phyloP scores from a whole-genome alignment of 2,329 filamentous ascomycete genomes.

The Huntiella moniliformis region DNA sequence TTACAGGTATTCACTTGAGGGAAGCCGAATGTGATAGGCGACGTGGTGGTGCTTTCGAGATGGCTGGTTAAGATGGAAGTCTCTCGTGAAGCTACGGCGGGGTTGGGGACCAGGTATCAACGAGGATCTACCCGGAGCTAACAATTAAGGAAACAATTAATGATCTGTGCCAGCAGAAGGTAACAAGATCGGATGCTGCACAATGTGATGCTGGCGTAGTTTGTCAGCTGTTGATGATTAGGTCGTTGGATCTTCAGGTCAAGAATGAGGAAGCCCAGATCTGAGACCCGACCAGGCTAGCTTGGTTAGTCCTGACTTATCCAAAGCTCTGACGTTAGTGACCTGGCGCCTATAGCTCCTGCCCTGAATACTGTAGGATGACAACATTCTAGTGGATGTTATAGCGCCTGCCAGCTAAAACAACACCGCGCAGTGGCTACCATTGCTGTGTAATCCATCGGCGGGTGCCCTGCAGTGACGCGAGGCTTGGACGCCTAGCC shows the following conservation, averaged over 20 bases:
- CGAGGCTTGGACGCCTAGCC: conserved; percentile 21
- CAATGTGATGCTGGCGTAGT: no score
- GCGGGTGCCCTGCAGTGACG: conserved; percentile 17
- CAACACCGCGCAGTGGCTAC: no score
- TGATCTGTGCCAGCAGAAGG: no score
- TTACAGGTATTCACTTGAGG: not conserved
- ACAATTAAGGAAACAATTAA: no score
- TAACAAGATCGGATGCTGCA: no score
- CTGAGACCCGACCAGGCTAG: not conserved
- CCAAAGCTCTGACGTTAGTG: no score
- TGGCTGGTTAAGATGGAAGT: not conserved
- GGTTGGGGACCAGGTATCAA: no score
- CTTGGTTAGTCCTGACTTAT: not conserved
- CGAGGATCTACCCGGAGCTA: no score
- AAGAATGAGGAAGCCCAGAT: conserved; percentile 1
- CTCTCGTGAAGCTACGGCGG: no score
- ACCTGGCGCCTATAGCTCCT: no score
- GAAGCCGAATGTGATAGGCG: not conserved
- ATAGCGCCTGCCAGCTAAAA: not conserved
- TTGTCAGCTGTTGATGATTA: no score
- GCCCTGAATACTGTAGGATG: conserved; percentile 1
- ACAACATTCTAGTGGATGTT: conserved; percentile 5
- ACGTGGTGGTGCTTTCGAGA: not conserved
- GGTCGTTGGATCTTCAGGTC: no score
- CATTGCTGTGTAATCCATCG: not conserved